phyloP scores from a whole-genome alignment of 441 rosid genomes.

The Gossypium schwendimanii region DNA sequence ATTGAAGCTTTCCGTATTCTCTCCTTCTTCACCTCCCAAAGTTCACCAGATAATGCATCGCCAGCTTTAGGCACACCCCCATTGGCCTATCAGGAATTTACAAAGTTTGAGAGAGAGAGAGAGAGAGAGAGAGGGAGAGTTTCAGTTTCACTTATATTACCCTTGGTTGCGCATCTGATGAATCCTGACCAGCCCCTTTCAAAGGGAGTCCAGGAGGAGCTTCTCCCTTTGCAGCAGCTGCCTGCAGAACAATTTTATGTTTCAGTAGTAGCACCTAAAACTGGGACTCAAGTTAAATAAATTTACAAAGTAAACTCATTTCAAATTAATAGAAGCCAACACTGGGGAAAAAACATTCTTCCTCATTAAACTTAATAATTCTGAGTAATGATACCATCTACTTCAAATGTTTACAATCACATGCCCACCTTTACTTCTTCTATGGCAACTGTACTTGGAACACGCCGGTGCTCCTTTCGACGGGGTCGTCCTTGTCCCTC shows the following conservation, averaged over 20 bases:
- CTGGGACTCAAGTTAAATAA: background rate
- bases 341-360: background rate
- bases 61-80: conserved; percentile 74
- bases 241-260: conserved; percentile 43
- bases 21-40: conserved; percentile 80
- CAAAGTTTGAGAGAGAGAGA: conserved; percentile 11
- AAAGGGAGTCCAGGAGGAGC: conserved; percentile 98
- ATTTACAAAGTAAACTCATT: background rate
- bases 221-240: conserved; percentile 99
- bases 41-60: conserved; percentile 92
- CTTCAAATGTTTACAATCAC: conserved; percentile 2
- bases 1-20: conserved; percentile 76
- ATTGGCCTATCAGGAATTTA: conserved; percentile 44
- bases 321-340: background rate
- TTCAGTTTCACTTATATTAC: conserved; percentile 29
- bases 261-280: conserved; percentile 8
- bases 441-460: conserved; percentile 96
- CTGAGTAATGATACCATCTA: background rate
- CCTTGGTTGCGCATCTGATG: conserved; percentile 78
- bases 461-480: conserved; percentile 95
- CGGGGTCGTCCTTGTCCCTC: conserved; percentile 57
- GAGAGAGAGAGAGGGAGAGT: background rate
- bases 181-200: conserved; percentile 96
- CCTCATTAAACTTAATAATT: background rate
- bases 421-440: conserved; percentile 95